Conservation (phyloP, 768 basidiomycete genomes). For the Strobilomyces echinocephalus region DNA sequence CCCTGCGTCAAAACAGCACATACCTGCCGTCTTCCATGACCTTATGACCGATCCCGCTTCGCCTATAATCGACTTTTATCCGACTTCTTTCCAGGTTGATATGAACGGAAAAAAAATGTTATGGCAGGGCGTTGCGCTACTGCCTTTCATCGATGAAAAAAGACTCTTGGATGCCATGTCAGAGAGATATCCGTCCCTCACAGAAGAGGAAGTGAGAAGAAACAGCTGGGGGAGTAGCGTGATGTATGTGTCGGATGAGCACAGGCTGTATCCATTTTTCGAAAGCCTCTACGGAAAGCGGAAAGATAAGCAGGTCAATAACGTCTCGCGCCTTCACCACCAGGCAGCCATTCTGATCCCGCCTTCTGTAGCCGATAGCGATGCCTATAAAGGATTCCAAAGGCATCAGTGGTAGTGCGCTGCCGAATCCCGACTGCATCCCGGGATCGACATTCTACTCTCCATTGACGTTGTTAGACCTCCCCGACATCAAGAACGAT, state of each 20-base stretch:
- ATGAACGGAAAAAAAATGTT: conserved; percentile 99
- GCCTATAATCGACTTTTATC: conserved; percentile 96
- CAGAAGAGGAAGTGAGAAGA: conserved; percentile 75
- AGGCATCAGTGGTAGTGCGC: conserved; percentile 75
- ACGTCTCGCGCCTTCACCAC: conserved; percentile 1
- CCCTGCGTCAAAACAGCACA: conserved; percentile 78
- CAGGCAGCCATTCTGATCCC: conserved; percentile 13
- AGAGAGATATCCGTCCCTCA: conserved; percentile 55
- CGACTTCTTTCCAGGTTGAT: conserved; percentile 86
- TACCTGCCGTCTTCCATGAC: conserved; percentile 78
- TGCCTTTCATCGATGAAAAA: conserved; percentile 91
- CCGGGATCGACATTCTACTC: conserved; percentile 88
- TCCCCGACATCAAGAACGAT: conserved; percentile 83
- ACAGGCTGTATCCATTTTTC: conserved; percentile 82
- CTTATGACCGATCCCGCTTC: conserved; percentile 87
- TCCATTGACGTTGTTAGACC: conserved; percentile 54
- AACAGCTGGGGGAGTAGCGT: conserved; percentile 84
- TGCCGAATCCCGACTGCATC: conserved; percentile 83
- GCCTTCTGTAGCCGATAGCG: conserved; percentile 55
- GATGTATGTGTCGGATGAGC: conserved; percentile 78
- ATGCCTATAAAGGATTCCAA: conserved; percentile 66
- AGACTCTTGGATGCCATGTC: conserved; percentile 84
- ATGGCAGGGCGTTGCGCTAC: conserved; percentile 96
- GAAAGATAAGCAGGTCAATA: conserved; percentile 66
- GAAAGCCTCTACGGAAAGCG: conserved; percentile 89